phyloP scores from a whole-genome alignment of 2,329 filamentous ascomycete genomes.

The Ceratocystiopsis minuta region DNA sequence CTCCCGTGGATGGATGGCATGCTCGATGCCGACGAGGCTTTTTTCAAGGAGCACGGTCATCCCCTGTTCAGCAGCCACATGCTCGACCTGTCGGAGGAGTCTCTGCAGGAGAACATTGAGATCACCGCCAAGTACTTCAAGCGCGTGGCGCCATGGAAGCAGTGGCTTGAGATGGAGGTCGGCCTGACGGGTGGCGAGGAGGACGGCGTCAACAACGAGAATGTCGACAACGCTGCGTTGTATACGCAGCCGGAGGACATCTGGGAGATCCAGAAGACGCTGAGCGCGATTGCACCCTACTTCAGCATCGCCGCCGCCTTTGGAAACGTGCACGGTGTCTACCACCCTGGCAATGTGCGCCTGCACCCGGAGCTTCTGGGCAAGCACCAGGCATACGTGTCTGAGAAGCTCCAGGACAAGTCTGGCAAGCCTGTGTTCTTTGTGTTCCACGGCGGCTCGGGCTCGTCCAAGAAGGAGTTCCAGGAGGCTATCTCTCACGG shows the following conservation, averaged over 20 bases:
- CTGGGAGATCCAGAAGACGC: constrained; percentile 72
- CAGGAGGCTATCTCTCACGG: constrained; percentile 74
- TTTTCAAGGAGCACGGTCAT: constrained; percentile 85
- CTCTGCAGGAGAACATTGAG: constrained; percentile 74
- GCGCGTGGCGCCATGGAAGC: constrained; percentile 89
- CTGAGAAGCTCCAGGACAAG: constrained; percentile 53
- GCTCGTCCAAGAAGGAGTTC: constrained; percentile 82
- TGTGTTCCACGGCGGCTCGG: constrained; percentile 97
- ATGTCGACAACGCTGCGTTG: constrained; percentile 87
- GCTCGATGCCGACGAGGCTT: constrained; percentile 81
- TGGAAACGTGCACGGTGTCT: constrained; percentile 97
- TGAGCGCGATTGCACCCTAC: constrained; percentile 76
- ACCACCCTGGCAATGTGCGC: constrained; percentile 64
- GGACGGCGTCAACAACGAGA: constrained; percentile 76
- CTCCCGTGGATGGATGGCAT: constrained; percentile 95
- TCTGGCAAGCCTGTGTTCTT: constrained; percentile 93
- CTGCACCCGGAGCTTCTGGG: constrained; percentile 87
- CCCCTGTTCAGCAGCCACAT: constrained; percentile 89
- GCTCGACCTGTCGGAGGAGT: constrained; percentile 93
- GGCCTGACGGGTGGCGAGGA: constrained; percentile 53
- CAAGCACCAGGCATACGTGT: constrained; percentile 90
- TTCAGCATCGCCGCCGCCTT: constrained; percentile 98
- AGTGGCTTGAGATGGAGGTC: constrained; percentile 97
- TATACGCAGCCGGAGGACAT: constrained; percentile 98
- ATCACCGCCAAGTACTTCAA: constrained; percentile 88